phyloP scores from a whole-genome alignment of 1,284 basidiomycete genomes.

The Chalciporus sp. region DNA sequence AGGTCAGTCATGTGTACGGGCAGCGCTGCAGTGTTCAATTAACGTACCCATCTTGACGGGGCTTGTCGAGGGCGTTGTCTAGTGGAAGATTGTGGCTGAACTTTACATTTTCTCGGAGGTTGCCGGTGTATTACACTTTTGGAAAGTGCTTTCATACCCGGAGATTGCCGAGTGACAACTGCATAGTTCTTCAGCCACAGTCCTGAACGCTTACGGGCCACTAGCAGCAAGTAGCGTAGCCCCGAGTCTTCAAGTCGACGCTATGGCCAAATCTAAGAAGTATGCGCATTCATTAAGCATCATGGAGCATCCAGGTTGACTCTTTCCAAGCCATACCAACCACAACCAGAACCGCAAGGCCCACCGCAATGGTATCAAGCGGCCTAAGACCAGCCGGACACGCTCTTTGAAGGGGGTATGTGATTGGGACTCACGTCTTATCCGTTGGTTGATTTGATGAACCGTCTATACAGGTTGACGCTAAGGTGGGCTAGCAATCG shows the following conservation, averaged over 20 bases:
- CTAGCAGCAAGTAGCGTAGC: slow-evolving; percentile 5
- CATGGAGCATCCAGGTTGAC: slow-evolving; percentile 10
- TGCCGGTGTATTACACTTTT: slow-evolving; percentile 16
- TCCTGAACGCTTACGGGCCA: neutral
- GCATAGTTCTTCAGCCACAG: slow-evolving; percentile 48
- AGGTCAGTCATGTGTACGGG: slow-evolving; percentile 7
- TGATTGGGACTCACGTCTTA: slow-evolving; percentile 27
- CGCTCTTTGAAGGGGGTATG: slow-evolving; percentile 91
- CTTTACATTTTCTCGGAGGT: slow-evolving; percentile 33
- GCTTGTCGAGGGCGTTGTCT: slow-evolving; percentile 27
- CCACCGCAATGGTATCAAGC: slow-evolving; percentile 96
- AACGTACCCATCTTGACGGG: slow-evolving; percentile 38
- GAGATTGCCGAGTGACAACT: slow-evolving; percentile 33
- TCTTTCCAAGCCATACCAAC: slow-evolving; percentile 68
- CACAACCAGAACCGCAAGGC: slow-evolving; percentile 96
- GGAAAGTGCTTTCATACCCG: slow-evolving; percentile 21
- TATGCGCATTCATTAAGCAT: slow-evolving; percentile 35
- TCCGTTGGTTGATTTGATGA: slow-evolving; percentile 6
- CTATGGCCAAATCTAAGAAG: slow-evolving; percentile 86
- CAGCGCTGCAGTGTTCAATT: neutral
- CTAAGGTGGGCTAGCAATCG: slow-evolving; percentile 62
- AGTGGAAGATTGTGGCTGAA: slow-evolving; percentile 33
- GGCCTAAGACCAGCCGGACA: slow-evolving; percentile 74
- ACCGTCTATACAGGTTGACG: slow-evolving; percentile 63
- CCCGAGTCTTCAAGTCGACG: slow-evolving; percentile 40